A percentile compares a stretch with the other conserved stretches of the same genome.
phyloP scores from a whole-genome alignment of 2,329 filamentous ascomycete species.

The Cytospora piceae region DNA sequence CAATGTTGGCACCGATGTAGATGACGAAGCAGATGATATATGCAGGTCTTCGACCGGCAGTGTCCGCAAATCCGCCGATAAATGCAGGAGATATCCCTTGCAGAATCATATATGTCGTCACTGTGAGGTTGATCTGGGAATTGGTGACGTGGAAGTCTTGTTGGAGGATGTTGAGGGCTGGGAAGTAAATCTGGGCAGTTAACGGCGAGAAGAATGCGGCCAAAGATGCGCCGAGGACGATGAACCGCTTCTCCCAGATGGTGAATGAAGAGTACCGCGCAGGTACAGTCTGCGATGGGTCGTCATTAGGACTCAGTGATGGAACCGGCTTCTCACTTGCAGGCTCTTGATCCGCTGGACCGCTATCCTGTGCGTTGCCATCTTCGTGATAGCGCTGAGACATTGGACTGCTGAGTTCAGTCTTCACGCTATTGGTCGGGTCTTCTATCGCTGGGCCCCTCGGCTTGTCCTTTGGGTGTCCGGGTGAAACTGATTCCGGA shows the following conservation, averaged over 20 bases:
- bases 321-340: slow-evolving; percentile 28
- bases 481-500: not conserved
- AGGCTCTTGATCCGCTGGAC: slow-evolving; percentile 26
- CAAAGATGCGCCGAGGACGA: slow-evolving; percentile 45
- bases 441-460: not conserved
- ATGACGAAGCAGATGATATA: slow-evolving; percentile 58
- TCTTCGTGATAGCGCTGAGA: not conserved
- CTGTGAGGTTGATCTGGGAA: slow-evolving; percentile 52
- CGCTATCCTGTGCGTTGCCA: not conserved
- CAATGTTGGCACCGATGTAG: slow-evolving; percentile 58
- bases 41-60: slow-evolving; percentile 55
- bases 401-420: not conserved
- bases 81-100: slow-evolving; percentile 60
- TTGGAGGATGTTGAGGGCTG: slow-evolving; percentile 54
- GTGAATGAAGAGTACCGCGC: slow-evolving; percentile 45
- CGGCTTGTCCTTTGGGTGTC: not conserved
- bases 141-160: slow-evolving; percentile 49
- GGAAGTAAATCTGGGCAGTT: slow-evolving; percentile 58
- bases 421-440: not conserved
- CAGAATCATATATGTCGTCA: slow-evolving; percentile 62
- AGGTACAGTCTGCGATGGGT: slow-evolving; percentile 24
- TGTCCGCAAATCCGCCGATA: slow-evolving; percentile 57
- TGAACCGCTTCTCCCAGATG: slow-evolving; percentile 45
- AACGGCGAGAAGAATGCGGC: slow-evolving; percentile 51
- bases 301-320: slow-evolving; percentile 21